Evolutionary conservation across 164 flowering plant species (phyloP), one percentile per base, ranked within the genome.

Genomic region (Malania oleifera): DNA sequence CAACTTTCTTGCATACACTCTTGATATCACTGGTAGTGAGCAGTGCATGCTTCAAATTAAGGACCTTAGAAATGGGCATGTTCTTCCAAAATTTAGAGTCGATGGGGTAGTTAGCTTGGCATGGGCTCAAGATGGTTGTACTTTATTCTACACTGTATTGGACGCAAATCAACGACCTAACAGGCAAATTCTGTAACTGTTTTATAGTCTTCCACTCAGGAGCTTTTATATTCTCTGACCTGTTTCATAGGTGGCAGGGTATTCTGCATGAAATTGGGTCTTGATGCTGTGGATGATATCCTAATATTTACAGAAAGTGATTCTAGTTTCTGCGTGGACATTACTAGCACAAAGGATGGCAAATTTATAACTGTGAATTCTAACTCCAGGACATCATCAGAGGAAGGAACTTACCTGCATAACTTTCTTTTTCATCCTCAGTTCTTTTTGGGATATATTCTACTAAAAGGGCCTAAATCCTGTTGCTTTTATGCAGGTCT

Each of bases 331-430:
- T 93, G 96, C 73, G 86, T 89, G 63, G 98, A 93, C 71, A 86
- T 93, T 57, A 72, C 98, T 29, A 78, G 78, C 73, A 89, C 98
- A 56, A 92, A 92, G 74, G 98, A 92, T 80, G 91, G 96, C 53
- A 87, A 83, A 73, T 92, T 80, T 68, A 74, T 93, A 39, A 89
- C 96, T 69, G 80, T 93, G 65, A 89, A 89, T 77, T 89, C 95
- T 61, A 93, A 86, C 66, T 89, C 98, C 65, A 87, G 97, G 74
- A 79, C 86, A 70, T 87, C 98, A 69, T 93, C 98, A 15, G 97
- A 93, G 97, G 97, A 81, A 87, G 82, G 84, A 78, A 68, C 71
- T 73, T 49, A 52, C 60, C 54, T 48, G 9, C 50, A 37, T 59
- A 54, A 26, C 35, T 7, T 52, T 56, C 61, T 17, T 13, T 20